Base-by-base conservation (phyloP, 306 rosid genomes). In the Lotus japonicus region DNA sequence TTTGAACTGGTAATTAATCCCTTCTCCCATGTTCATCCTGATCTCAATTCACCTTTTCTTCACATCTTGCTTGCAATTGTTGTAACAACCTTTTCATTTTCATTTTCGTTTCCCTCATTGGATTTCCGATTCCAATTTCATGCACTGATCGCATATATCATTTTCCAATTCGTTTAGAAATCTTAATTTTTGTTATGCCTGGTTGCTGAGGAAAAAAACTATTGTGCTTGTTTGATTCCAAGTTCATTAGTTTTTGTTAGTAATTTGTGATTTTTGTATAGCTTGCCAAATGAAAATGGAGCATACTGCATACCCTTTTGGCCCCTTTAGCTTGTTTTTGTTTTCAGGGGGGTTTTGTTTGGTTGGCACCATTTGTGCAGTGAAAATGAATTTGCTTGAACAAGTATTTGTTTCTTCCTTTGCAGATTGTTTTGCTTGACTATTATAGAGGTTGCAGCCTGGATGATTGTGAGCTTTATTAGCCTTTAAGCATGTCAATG, bases 391-490 rank as follows among this genome's bases (percentile, higher is more conserved):
- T 50, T 62, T 74, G 36, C 62, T 71, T 63, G 41, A 15, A 9
- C 18, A 50, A 58, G 55, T 53, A 7, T 64, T 72, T 44, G 6
- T 49, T 12, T 21, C 15, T 72, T 48, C 10, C 5, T 39, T 60
- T 65, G 9, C 75, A 59, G 80, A 62, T 66, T 53, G 46, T 36
- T 71, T 53, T 48, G 65, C 36, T 62, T 54, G 76, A 66, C 58
- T 48, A 36, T 72, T 55, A 64, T 58, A 19, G 78, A 70, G 65
- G 48, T 42, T 66, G 45, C 61, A 44, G 42, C 33, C 69, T 79
- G 79, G 80, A 86, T 76, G 84, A 59, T 71, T 61, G 76, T 53
- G 64, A 45, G 15, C 54, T 71, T 64, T n/a, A n/a, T n/a, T n/a
- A n/a, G n/a, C n/a, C n/a, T n/a, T n/a, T 28, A 53, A 73, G 59